These are phyloP conservation scores for Mycena floridula DNA, from an alignment of 768 basidiomycete species.

Conservation along the genomic window DNA sequence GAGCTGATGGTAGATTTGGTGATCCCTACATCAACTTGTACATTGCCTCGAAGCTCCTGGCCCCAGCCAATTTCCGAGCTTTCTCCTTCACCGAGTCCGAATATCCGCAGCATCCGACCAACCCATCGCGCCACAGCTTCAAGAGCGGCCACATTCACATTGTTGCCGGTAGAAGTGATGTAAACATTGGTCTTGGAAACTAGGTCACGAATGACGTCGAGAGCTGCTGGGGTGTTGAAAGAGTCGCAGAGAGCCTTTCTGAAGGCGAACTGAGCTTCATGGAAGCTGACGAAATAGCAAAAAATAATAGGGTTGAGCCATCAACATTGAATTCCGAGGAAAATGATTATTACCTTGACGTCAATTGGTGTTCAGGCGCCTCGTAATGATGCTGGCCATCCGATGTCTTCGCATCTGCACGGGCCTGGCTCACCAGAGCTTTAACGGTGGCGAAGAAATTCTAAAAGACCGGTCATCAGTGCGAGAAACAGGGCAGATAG, in stretches of 20 bases:
- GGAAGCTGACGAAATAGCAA: constrained; percentile 42
- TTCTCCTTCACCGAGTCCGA: constrained; percentile 73
- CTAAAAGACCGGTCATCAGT: constrained; percentile 31
- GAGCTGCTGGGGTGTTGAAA: constrained; percentile 88
- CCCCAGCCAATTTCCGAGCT: constrained; percentile 82
- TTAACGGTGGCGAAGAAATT: constrained; percentile 92
- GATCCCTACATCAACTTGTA: constrained; percentile 45
- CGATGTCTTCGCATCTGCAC: constrained; percentile 38
- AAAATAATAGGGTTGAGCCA: constrained; percentile 3
- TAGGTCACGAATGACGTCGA: constrained; percentile 72
- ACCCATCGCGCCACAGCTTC: constrained; percentile 64
- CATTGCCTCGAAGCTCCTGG: constrained; percentile 42
- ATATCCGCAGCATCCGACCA: constrained; percentile 68
- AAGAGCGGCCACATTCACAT: constrained; percentile 57
- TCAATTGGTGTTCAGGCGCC: constrained; percentile 61
- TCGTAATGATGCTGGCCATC: constrained; percentile 66
- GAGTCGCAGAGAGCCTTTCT: constrained; percentile 89
- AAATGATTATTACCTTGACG: constrained; percentile 43
- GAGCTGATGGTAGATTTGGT: too few species aligned
- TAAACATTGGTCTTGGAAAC: constrained; percentile 87
- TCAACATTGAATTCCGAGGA: background rate
- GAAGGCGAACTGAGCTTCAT: constrained; percentile 72
- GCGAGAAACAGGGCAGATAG: constrained; percentile 6
- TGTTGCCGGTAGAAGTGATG: constrained; percentile 59
- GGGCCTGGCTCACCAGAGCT: constrained; percentile 62